Percentiles rank a stretch among this genome's conserved stretches.
Evolutionary conservation across 805 yeast species (phyloP).

Genomic region (Candida krabiensis): DNA sequence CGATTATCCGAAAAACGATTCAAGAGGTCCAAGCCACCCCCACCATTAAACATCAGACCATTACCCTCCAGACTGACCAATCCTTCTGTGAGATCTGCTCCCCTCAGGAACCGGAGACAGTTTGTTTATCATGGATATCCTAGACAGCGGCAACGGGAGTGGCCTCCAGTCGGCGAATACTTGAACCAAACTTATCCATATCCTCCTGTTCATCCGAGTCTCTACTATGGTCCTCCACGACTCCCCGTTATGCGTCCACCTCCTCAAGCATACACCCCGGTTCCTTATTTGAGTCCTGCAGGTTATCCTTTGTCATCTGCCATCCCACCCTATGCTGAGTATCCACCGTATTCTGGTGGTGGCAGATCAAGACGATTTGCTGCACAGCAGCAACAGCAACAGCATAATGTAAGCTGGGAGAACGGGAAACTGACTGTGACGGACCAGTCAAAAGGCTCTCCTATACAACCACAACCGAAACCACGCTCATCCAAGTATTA

Average conservation of each 20-base stretch:
- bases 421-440: conserved; percentile 8
- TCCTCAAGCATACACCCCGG: not conserved
- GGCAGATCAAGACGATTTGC: too few species aligned
- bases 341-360: not conserved
- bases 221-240: not conserved
- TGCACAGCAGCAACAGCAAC: not conserved
- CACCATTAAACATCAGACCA: conserved; percentile 18
- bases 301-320: too few species aligned
- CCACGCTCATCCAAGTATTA: not conserved
- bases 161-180: not conserved
- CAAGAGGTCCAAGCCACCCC: conserved; percentile 25
- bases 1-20: conserved; percentile 11
- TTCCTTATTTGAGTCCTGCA: not conserved
- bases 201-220: not conserved
- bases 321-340: not conserved
- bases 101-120: conserved; percentile 9
- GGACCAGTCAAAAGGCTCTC: conserved; percentile 3
- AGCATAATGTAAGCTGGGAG: conserved; percentile 7
- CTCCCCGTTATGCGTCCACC: not conserved
- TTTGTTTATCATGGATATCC: not conserved
- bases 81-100: conserved; percentile 16
- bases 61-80: conserved; percentile 4
- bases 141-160: not conserved
- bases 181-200: not conserved
- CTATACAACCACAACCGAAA: not conserved